These are phyloP conservation scores for Mimosa bimucronata DNA, from an alignment of 306 rosid genomes.

Conservation along the genomic window DNA sequence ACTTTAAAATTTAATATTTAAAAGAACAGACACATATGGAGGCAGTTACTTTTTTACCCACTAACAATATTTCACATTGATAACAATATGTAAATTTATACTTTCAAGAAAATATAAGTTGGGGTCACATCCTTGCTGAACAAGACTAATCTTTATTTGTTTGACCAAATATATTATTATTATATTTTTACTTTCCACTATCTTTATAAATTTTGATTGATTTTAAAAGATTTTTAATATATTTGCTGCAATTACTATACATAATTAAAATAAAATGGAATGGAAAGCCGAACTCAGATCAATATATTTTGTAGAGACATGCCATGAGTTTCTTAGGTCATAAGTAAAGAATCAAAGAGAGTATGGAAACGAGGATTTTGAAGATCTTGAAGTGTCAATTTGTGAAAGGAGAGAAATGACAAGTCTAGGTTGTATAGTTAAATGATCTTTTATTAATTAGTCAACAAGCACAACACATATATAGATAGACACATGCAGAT, in stretches of 20 bases:
- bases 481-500: not conserved
- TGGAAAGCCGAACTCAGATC: not conserved
- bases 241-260: not conserved
- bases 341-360: not conserved
- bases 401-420: not conserved
- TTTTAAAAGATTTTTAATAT: not conserved
- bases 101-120: too few relatives aligned
- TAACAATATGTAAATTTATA: too few relatives aligned
- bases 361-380: not conserved
- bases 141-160: not conserved
- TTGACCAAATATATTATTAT: not conserved
- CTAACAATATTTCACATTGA: too few relatives aligned
- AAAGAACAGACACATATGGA: not conserved
- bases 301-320: not conserved
- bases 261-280: not conserved
- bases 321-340: not conserved
- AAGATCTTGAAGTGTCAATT: constrained; percentile 17
- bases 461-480: not conserved
- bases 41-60: not conserved
- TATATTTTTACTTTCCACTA: not conserved
- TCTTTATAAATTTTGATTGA: not conserved
- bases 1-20: not conserved
- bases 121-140: not conserved
- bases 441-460: not conserved
- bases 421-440: not conserved